phyloP scores from a whole-genome alignment of 495 filamentous ascomycete species.

The Corynascus novoguineensis region DNA sequence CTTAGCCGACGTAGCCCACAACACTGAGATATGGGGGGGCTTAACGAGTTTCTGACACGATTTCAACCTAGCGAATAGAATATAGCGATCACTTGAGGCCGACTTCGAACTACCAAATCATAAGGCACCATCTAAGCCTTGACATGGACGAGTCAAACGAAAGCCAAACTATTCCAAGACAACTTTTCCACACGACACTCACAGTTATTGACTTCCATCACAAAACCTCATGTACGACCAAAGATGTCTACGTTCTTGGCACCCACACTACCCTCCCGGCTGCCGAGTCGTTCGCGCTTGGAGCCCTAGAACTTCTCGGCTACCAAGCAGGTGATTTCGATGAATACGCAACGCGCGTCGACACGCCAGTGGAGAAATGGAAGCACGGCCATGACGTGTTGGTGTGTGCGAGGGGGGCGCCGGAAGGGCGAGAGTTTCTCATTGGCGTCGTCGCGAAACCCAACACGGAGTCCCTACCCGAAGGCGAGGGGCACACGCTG shows the following conservation, averaged over 20 bases:
- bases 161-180: conserved; percentile 18
- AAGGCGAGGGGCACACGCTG: conserved; percentile 16
- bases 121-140: background rate
- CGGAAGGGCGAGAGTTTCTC: conserved; percentile 32
- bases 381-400: conserved; percentile 35
- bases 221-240: conserved; percentile 30
- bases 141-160: conserved; percentile 5
- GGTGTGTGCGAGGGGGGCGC: conserved; percentile 32
- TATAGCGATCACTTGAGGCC: background rate
- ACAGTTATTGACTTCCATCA: conserved; percentile 33
- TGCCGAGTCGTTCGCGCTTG: conserved; percentile 31
- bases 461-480: conserved; percentile 31
- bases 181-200: conserved; percentile 38
- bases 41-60: too few species aligned
- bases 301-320: conserved; percentile 26
- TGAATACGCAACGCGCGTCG: conserved; percentile 19
- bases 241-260: conserved; percentile 32
- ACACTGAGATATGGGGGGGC: too few species aligned
- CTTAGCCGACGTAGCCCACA: too few species aligned
- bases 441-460: conserved; percentile 36
- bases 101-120: background rate
- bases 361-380: conserved; percentile 19
- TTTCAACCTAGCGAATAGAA: too few species aligned
- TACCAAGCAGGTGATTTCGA: conserved; percentile 37
- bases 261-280: conserved; percentile 33